Evolutionary conservation across 257 asterid species (phyloP), one percentile per base, ranked within the genome.

Genomic region (Solanum gandarillasii): DNA sequence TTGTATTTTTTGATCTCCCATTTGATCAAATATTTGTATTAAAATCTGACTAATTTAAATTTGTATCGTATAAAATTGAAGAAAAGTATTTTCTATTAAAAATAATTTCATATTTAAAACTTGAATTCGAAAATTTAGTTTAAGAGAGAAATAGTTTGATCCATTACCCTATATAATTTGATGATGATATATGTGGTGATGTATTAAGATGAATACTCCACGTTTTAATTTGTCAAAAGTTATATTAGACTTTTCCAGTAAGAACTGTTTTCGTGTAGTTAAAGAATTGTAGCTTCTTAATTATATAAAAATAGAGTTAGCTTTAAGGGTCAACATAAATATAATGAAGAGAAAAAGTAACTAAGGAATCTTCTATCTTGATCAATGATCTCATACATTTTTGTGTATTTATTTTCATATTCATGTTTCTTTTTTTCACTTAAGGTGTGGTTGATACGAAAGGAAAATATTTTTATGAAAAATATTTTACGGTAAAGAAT

Each of bases 21-120:
- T 55, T 55, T 18, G n/a, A 18, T 7, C 9, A 5, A 55, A 7
- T 7, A 18, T 18, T 9, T 4, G 0, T 60, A 60, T 60, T 23
- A 1, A 2, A 1, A 2, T 3, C 0, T 21, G 13, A 60, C 0
- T 60, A 60, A 60, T 60, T 60, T 21, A 9, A 60, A 60, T 9
- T 21, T 9, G 0, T 4, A 21, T 0, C 0, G 1, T 3, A 9
- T 60, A 23, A 0, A 3, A 60, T 60, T 60, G 4, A 8, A 1
- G 0, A 21, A 18, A 9, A 60, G 0, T 8, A 8, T 21, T 21
- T 60, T 9, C 0, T 21, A 60, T 60, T 8, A 18, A 6, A 18
- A 0, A 5, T 0, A 2, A 2, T 16, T 52, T 14, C 4, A 21
- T 60, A 60, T 60, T 60, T 4, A 60, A 21, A 60, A 2, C 0